Conservation (phyloP, 495 filamentous ascomycete species). For the Aspergillus egyptiacus region DNA sequence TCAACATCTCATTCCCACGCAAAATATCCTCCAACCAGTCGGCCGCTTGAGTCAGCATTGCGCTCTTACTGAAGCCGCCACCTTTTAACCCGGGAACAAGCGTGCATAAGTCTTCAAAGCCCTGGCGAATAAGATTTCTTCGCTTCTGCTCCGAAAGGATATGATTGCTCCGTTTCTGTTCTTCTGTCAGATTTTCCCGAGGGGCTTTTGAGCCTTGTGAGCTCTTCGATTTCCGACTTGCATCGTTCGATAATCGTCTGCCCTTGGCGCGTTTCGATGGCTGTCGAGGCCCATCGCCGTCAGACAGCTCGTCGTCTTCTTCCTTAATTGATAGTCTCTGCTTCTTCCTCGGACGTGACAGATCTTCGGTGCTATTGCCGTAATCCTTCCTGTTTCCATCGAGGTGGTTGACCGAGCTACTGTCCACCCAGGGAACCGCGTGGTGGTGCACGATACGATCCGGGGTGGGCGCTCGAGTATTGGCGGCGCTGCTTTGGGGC, state of each 20-base stretch:
- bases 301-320: slow-evolving; percentile 34
- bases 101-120: slow-evolving; percentile 64
- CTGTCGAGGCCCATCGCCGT: slow-evolving; percentile 33
- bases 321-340: slow-evolving; percentile 31
- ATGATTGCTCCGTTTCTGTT: slow-evolving; percentile 82
- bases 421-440: slow-evolving; percentile 12
- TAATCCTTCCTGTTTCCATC: slow-evolving; percentile 16
- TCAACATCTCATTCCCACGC: slow-evolving; percentile 55
- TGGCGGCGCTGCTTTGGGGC: slow-evolving; percentile 47
- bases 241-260: slow-evolving; percentile 30
- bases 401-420: slow-evolving; percentile 5
- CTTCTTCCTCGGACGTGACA: slow-evolving; percentile 30
- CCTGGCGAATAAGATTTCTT: slow-evolving; percentile 68
- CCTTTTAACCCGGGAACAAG: slow-evolving; percentile 66
- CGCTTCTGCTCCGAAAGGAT: slow-evolving; percentile 86
- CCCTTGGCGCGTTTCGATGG: slow-evolving; percentile 47
- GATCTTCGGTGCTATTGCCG: slow-evolving; percentile 21
- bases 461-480: slow-evolving; percentile 56
- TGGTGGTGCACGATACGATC: slow-evolving; percentile 22
- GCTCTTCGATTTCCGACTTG: slow-evolving; percentile 27
- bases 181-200: slow-evolving; percentile 74
- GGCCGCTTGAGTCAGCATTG: slow-evolving; percentile 62
- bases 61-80: slow-evolving; percentile 72
- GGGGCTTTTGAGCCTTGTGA: slow-evolving; percentile 40
- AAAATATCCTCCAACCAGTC: slow-evolving; percentile 70